Base-by-base conservation (phyloP, 768 basidiomycete genomes). In the Termitomyces eurrhizus region DNA sequence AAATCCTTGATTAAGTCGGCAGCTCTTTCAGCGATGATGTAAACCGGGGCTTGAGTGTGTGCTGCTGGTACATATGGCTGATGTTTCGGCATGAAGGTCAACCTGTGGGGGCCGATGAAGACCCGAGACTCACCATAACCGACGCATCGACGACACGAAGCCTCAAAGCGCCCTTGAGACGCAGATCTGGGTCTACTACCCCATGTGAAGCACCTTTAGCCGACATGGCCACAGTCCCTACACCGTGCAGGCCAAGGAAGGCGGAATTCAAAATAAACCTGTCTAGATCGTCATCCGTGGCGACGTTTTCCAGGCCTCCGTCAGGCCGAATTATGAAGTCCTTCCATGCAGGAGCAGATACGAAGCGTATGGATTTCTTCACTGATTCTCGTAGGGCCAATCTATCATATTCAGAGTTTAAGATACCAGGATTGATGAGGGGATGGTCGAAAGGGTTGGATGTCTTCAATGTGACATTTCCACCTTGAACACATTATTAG, bases 371-470 rank as follows among this genome's bases (percentile, higher is more conserved):
- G 14, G 36, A 50, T 11, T 39, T 64, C 33, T 63, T 62, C 49
- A 72, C 37, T 14, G 66, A 62, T 55, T 70, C 66, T 11, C 66
- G 62, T 39, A 73, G 59, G 6, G 66, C 59, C 21, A 63, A 52
- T 26, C 67, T 35, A 58, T 73, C 72, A 51, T 66, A 58, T 29
- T 60, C 64, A 1, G 63, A 57, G 21, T 41, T 62, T 42, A 79
- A 73, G n/a, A 58, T 44, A 16, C 46, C 60, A 1, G 79, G 79
- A 64, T 83, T 75, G 67, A 83, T 67, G 11, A 70, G 53, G 2
- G 81, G 81, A 26, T 69, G 42, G 48, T 70, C 72, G 66, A 80
- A 81, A 24, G 77, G 70, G 61, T 73, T 67, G 18, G 70, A 73
- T 12, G 77, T 76, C 44, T 68, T 75, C 64, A 80, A 52, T 3